Evolutionary conservation across 2,329 filamentous ascomycete species (phyloP).

Genomic region (Bipolaris sorokiniana): DNA sequence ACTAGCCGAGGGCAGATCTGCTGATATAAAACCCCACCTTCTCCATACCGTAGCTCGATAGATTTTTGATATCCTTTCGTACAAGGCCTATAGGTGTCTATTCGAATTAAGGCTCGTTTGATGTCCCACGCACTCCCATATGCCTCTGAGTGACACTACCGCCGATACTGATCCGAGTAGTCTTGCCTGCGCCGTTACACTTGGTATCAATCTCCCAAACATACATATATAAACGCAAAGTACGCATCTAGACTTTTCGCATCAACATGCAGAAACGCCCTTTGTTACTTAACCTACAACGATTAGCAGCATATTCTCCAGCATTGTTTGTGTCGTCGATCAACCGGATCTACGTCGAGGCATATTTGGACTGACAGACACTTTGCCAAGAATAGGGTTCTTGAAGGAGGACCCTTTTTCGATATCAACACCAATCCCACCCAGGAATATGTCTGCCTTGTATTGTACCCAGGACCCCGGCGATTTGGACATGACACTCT

Average conservation of each 20-base stretch:
- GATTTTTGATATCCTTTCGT: too few relatives aligned
- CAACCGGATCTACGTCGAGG: slow-evolving; percentile 50
- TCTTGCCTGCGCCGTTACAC: too few relatives aligned
- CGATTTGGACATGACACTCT: slow-evolving; percentile 47
- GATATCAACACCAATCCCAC: slow-evolving; percentile 19
- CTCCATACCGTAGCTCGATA: too few relatives aligned
- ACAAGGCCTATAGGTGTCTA: too few relatives aligned
- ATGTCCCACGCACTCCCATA: too few relatives aligned
- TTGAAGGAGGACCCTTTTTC: slow-evolving; percentile 33
- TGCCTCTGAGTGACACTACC: too few relatives aligned
- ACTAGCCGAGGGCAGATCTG: too few relatives aligned
- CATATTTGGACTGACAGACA: slow-evolving; percentile 49
- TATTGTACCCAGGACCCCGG: slow-evolving; percentile 49
- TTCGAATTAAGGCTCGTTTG: too few relatives aligned
- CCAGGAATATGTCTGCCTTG: slow-evolving; percentile 44
- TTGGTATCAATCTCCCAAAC: slow-evolving; percentile 9
- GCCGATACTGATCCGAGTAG: too few relatives aligned
- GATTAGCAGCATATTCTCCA: too few relatives aligned
- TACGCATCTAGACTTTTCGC: slow-evolving; percentile 35
- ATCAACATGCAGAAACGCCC: slow-evolving; percentile 36
- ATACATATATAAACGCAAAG: slow-evolving; percentile 26
- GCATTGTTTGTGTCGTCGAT: slow-evolving; percentile 40
- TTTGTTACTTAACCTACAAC: slow-evolving; percentile 40
- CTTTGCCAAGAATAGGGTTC: slow-evolving; percentile 49
- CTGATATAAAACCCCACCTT: too few relatives aligned